Conservation (phyloP, 2,329 filamentous ascomycete genomes). For the Aspergillus tubingensis region DNA sequence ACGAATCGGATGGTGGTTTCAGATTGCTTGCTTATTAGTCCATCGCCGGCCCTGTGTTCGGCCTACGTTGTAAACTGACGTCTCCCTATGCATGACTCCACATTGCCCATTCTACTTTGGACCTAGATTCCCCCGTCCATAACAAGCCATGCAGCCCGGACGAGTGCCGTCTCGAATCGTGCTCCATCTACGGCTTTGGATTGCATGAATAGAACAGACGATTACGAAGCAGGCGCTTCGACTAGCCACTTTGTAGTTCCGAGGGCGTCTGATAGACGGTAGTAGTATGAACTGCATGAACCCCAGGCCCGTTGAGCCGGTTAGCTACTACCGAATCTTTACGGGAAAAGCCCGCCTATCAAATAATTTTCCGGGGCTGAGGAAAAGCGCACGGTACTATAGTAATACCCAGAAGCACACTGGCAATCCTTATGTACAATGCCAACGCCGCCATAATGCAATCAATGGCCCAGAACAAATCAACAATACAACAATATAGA, state of each 20-base stretch:
- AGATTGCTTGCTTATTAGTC: constrained; percentile 3
- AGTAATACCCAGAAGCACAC: background rate
- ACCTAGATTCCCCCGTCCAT: background rate
- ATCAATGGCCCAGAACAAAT: background rate
- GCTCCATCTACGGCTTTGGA: background rate
- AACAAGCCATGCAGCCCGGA: background rate
- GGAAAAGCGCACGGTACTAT: background rate
- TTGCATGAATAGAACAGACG: background rate
- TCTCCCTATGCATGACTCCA: constrained; percentile 1
- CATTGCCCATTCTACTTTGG: background rate
- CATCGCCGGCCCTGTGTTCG: background rate
- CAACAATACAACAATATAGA: background rate
- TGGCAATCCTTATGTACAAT: background rate
- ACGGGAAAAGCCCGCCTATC: background rate
- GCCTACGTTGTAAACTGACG: constrained; percentile 8
- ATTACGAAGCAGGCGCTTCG: background rate
- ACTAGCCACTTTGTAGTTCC: background rate
- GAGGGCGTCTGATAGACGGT: background rate
- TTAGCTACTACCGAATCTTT: background rate
- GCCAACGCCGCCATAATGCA: background rate
- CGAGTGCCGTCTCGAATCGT: background rate
- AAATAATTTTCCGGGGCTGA: background rate
- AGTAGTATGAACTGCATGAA: background rate
- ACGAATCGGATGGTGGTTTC: constrained; percentile 7
- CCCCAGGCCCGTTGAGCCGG: background rate